Conservation (phyloP, 345 rosid species). For the Xanthoceras sorbifolium region DNA sequence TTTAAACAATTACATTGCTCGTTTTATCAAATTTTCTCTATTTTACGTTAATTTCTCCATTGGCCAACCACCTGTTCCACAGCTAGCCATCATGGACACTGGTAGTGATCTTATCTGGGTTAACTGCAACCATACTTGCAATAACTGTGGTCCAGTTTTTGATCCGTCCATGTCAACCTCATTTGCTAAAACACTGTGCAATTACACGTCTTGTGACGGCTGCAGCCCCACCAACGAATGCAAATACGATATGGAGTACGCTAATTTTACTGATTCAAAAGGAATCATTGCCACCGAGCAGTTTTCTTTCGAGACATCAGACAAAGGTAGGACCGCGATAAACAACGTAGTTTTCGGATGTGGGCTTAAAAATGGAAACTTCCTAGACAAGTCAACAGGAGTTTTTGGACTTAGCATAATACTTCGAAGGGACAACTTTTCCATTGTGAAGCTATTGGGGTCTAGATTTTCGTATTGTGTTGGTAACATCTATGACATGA, state of each 20-base stretch:
- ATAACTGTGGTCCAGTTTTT: not conserved
- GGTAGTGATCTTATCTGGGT: slow-evolving; percentile 48
- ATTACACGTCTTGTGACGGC: not conserved
- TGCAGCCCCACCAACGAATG: slow-evolving; percentile 25
- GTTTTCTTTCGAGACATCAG: slow-evolving; percentile 32
- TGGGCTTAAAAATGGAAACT: slow-evolving; percentile 15
- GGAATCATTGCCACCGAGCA: slow-evolving; percentile 33
- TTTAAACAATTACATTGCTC: slow-evolving; percentile 21
- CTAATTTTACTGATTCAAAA: slow-evolving; percentile 1
- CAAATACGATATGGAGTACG: slow-evolving; percentile 23
- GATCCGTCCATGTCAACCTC: slow-evolving; percentile 36
- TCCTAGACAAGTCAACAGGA: slow-evolving; percentile 17
- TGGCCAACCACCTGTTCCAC: too few species aligned
- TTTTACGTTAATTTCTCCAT: slow-evolving; percentile 37
- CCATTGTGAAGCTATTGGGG: slow-evolving; percentile 25
- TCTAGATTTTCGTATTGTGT: slow-evolving; percentile 43
- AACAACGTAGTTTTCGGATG: slow-evolving; percentile 34
- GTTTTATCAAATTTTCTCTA: slow-evolving; percentile 26
- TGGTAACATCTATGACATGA: slow-evolving; percentile 31
- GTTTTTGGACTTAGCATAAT: slow-evolving; percentile 38
- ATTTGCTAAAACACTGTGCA: slow-evolving; percentile 22
- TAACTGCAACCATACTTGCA: slow-evolving; percentile 35
- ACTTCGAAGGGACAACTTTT: not conserved
- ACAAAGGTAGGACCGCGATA: slow-evolving; percentile 16
- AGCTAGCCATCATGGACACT: slow-evolving; percentile 41